phyloP scores from a whole-genome alignment of 1,139 yeast genomes.

The Chernovozyma aurita region DNA sequence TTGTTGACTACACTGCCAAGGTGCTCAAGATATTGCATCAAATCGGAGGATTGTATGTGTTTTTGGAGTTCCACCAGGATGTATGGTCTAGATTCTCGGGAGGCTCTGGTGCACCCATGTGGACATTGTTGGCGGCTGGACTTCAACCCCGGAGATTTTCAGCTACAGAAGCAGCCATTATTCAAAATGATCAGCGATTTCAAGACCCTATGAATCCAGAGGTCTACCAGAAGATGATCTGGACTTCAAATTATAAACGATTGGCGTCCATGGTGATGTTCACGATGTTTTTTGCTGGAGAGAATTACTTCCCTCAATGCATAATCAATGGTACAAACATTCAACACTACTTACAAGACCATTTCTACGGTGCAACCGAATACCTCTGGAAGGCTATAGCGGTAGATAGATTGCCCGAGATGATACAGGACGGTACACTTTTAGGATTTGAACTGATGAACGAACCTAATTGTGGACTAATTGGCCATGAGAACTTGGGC shows the following conservation, averaged over 20 bases:
- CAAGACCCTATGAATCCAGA: conserved; percentile 30
- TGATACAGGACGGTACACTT: conserved; percentile 50
- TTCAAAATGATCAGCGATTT: conserved; percentile 53
- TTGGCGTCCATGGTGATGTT: conserved; percentile 80
- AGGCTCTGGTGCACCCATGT: conserved; percentile 94
- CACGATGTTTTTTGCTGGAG: conserved; percentile 80
- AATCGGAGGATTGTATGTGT: conserved; percentile 74
- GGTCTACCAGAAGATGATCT: conserved; percentile 75
- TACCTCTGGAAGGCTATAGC: conserved; percentile 52
- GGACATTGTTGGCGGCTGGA: conserved; percentile 97
- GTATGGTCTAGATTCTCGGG: conserved; percentile 90
- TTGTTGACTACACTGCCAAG: conserved; percentile 63
- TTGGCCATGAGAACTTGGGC: conserved; percentile 49
- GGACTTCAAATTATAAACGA: conserved; percentile 86
- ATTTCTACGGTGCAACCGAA: conserved; percentile 52
- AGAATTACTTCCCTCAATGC: conserved; percentile 65
- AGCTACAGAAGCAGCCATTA: conserved; percentile 66
- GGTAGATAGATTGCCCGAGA: conserved; percentile 40
- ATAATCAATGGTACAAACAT: conserved; percentile 66
- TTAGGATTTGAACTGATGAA: conserved; percentile 84
- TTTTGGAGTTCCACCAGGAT: conserved; percentile 89
- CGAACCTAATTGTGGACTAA: conserved; percentile 74
- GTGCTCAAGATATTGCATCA: conserved; percentile 54
- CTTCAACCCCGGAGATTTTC: conserved; percentile 69
- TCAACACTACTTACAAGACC: conserved; percentile 70